A percentile compares a stretch with the other conserved stretches of the same genome.
These are phyloP conservation scores for Trametes punicea DNA, from an alignment of 768 basidiomycete species.

Conservation along the genomic window DNA sequence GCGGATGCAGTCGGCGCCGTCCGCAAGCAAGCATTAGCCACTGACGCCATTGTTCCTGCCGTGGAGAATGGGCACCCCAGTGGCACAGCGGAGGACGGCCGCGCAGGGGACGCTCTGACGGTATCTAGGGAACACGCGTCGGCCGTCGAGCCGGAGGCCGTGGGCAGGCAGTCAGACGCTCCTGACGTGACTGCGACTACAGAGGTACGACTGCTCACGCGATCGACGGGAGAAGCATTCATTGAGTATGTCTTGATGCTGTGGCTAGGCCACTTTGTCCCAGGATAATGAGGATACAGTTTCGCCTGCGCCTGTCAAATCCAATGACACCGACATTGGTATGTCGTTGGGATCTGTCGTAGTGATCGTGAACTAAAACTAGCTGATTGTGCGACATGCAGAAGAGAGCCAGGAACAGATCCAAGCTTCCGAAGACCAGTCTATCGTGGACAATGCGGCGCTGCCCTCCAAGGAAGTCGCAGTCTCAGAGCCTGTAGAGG, in stretches of 20 bases:
- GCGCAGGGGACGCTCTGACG: background rate
- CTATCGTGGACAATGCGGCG: background rate
- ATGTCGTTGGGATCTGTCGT: too few relatives aligned
- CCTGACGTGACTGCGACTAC: background rate
- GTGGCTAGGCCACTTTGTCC: background rate
- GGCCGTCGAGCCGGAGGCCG: background rate
- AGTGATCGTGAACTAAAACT: too few relatives aligned
- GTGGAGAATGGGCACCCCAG: background rate
- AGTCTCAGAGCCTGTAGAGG: background rate
- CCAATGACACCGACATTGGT: background rate
- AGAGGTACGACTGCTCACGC: background rate
- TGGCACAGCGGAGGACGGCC: background rate
- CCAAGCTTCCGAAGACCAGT: background rate
- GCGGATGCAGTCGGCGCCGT: conserved; percentile 2
- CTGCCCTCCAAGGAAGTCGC: background rate
- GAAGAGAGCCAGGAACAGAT: background rate
- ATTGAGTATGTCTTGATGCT: background rate
- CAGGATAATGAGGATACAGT: background rate
- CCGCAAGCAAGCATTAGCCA: background rate
- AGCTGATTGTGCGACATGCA: background rate
- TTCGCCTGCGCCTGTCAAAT: background rate
- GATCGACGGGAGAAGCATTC: background rate
- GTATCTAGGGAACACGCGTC: conserved; percentile 1
- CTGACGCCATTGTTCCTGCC: conserved; percentile 3
- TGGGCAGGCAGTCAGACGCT: background rate